Conservation (phyloP, 495 filamentous ascomycete genomes). For the Physcia stellaris region DNA sequence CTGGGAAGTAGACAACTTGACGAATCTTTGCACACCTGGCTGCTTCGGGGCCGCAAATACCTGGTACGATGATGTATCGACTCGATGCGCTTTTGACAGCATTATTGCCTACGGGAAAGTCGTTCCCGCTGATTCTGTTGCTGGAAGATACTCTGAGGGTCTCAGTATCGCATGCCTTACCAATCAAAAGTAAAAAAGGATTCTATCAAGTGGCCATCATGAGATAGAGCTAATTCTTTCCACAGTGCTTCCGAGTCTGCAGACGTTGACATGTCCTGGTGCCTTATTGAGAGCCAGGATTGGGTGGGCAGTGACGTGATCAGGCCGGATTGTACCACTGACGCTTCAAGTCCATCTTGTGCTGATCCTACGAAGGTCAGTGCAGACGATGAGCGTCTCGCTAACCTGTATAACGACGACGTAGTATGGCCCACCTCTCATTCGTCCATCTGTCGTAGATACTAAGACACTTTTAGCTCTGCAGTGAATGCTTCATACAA, state of each 20-base stretch:
- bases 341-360: constrained; percentile 5
- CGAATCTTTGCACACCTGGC: constrained; percentile 6
- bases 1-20: constrained; percentile 8
- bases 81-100: constrained; percentile 4
- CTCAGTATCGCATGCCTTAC: constrained; percentile 8
- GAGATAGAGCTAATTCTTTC: constrained; percentile 6
- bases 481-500: constrained; percentile 12
- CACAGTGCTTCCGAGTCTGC: too few relatives aligned
- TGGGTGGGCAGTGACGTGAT: constrained; percentile 11
- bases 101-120: constrained; percentile 4
- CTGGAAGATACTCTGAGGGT: constrained; percentile 7
- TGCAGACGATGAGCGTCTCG: constrained; percentile 7
- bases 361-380: constrained; percentile 3
- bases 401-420: constrained; percentile 8
- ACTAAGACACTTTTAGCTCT: constrained; percentile 8
- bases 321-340: constrained; percentile 7
- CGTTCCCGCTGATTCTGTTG: constrained; percentile 6
- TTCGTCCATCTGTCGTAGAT: too few relatives aligned
- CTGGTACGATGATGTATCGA: constrained; percentile 7
- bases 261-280: too few relatives aligned
- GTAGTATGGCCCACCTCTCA: constrained; percentile 9
- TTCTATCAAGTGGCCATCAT: not conserved
- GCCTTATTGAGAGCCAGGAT: constrained; percentile 8
- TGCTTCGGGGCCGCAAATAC: constrained; percentile 1
- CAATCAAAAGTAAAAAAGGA: constrained; percentile 4